These are phyloP conservation scores for Aspergillus vadensis DNA, from an alignment of 2,329 filamentous ascomycete species.

Conservation along the genomic window DNA sequence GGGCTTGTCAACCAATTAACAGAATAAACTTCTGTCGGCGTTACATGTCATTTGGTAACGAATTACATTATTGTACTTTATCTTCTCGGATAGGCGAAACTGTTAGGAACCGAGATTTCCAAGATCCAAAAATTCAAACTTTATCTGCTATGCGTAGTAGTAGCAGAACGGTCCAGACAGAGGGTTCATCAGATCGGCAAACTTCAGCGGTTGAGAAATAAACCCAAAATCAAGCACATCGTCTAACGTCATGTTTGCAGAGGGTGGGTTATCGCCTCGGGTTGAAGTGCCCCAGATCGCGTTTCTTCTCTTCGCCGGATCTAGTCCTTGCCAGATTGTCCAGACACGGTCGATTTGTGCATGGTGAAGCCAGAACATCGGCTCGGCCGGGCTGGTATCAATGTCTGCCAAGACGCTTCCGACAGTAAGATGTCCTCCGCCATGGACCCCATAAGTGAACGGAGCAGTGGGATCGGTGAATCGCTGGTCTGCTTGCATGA, in stretches of 20 bases:
- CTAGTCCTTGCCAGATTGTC: constrained; percentile 12
- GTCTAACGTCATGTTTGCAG: constrained; percentile 12
- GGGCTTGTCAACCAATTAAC: too few species aligned
- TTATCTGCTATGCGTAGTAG: not conserved
- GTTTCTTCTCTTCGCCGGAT: not conserved
- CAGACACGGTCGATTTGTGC: constrained; percentile 15
- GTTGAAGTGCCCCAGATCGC: constrained; percentile 10
- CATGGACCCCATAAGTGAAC: not conserved
- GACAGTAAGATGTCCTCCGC: constrained; percentile 4
- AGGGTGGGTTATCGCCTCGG: not conserved
- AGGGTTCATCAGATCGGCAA: constrained; percentile 2
- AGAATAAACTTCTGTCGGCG: not conserved
- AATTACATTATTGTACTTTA: not conserved
- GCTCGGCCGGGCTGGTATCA: constrained; percentile 10
- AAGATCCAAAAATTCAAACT: not conserved
- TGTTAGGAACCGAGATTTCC: not conserved
- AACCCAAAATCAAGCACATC: constrained; percentile 10
- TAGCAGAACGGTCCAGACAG: not conserved
- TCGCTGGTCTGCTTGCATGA: constrained; percentile 3
- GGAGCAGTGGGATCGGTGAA: not conserved
- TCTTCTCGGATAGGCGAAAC: not conserved
- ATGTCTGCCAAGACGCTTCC: constrained; percentile 10
- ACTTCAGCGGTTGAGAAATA: not conserved
- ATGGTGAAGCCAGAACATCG: constrained; percentile 17
- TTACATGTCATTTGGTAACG: not conserved